Percentiles rank a stretch among this genome's conserved stretches.
Conservation (phyloP, 75 land plant genomes). For the Larix kaempferi region DNA sequence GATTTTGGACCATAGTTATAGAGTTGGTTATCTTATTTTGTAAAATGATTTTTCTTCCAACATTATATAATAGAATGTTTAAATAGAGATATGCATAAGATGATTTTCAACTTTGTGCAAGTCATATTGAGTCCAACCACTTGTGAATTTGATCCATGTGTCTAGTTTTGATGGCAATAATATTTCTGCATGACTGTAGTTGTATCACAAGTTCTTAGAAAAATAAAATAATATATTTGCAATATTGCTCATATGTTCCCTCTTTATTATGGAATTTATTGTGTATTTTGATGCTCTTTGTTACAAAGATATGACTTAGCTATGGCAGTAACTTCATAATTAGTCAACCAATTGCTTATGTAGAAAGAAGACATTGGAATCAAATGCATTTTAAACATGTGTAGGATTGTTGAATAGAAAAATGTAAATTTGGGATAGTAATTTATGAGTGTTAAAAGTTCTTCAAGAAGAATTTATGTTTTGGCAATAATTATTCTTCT, state of each 20-base stretch:
- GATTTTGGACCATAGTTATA: neutral
- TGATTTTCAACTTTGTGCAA: too few species aligned
- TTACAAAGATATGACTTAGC: neutral
- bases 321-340: neutral
- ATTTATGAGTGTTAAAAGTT: too few species aligned
- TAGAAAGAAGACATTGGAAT: neutral
- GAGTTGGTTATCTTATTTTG: neutral
- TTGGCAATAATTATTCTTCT: too few species aligned
- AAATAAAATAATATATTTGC: neutral
- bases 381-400: neutral
- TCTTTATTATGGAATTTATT: neutral
- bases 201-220: neutral
- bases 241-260: neutral
- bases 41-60: neutral
- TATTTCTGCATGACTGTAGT: neutral
- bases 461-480: too few species aligned
- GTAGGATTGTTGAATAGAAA: neutral
- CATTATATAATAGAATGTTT: neutral
- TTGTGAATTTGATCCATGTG: conserved; percentile 1
- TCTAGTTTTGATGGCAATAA: neutral
- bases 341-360: neutral
- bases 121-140: neutral
- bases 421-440: neutral
- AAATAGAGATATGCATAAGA: neutral
- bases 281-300: neutral